Evolutionary conservation across 2,329 filamentous ascomycete species (phyloP), one percentile per base, ranked within the genome.

Genomic region (Aspergillus fijiensis): DNA sequence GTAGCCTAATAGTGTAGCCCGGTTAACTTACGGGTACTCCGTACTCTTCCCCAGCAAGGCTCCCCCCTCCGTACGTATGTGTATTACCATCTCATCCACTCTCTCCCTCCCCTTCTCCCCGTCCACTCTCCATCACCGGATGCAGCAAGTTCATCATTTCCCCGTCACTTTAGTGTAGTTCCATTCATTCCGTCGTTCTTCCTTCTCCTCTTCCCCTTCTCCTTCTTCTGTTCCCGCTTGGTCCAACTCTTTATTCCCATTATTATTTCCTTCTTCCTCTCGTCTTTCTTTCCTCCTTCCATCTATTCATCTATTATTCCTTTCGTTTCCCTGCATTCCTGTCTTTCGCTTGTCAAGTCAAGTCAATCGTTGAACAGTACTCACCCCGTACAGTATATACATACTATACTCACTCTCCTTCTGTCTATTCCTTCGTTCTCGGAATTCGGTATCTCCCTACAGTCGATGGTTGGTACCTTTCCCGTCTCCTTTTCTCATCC

Each of bases 251-350:
- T 57, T 56, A 51, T 55, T 49, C 53, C 49, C 27, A 9, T 29
- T 29, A 29, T 67, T 52, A 49, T 58, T 58, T 42, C 23, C 23
- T 50, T 55, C 51, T 60, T 29, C 27, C 27, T 29, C 27, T 29
- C 7, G 27, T 10, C 27, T 54, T 52, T 60, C 58, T 42, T 51
- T 56, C 51, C 59, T 59, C 58, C 60, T 61, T 65, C 55, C 50
- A 61, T 66, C 64, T 60, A 64, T 62, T 60, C 50, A 61, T 66
- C 64, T 60, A 64, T 61, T 60, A 49, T 58, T 57, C 31, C 53
- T 55, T 16, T 55, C 53, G 53, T 55, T 55, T 49, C 27, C 45
- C 19, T 33, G 27, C 53, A 55, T 55, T 39, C 53, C 57, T 19
- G 29, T 59, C 49, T 39, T 54, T 59, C 33, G 42, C 56, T 58